A percentile compares a stretch with the other conserved stretches of the same genome.
phyloP scores from a whole-genome alignment of 768 basidiomycete genomes.

The Lyophyllum decastes region DNA sequence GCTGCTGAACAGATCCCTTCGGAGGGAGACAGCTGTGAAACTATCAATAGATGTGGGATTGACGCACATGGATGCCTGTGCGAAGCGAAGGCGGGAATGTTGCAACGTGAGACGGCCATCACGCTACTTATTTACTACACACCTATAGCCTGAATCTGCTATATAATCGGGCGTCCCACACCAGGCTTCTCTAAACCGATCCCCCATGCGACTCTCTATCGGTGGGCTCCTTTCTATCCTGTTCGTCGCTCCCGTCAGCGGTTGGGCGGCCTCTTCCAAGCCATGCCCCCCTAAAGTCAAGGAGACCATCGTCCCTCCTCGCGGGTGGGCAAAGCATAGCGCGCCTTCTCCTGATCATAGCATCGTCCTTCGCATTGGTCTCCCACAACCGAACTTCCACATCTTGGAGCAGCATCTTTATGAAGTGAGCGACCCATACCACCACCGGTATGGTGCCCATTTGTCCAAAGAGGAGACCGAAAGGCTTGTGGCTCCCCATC shows the following conservation, averaged over 20 bases:
- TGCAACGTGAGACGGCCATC: not conserved
- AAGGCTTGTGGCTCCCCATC: constrained; percentile 56
- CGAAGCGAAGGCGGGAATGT: not conserved
- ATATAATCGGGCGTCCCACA: constrained; percentile 3
- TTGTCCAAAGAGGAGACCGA: constrained; percentile 70
- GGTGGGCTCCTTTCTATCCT: constrained; percentile 12
- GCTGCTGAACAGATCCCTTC: not conserved
- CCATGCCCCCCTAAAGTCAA: constrained; percentile 18
- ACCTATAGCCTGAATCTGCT: not conserved
- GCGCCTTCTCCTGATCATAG: constrained; percentile 43
- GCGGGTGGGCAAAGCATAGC: constrained; percentile 45
- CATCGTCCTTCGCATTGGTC: constrained; percentile 59
- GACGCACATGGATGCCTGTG: not conserved
- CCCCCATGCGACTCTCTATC: constrained; percentile 13
- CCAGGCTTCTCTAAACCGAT: not conserved
- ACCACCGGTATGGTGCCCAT: constrained; percentile 54
- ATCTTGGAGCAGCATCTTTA: constrained; percentile 52
- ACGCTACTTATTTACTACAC: too few species aligned
- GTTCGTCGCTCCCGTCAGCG: constrained; percentile 3
- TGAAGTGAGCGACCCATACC: constrained; percentile 60
- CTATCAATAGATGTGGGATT: not conserved
- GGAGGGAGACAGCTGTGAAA: not conserved
- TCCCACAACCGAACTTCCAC: constrained; percentile 53
- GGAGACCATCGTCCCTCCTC: constrained; percentile 33
- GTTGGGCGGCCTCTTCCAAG: constrained; percentile 9